Evolutionary conservation across 1,284 basidiomycete genomes (phyloP).

Genomic region (Puccinia hordei): DNA sequence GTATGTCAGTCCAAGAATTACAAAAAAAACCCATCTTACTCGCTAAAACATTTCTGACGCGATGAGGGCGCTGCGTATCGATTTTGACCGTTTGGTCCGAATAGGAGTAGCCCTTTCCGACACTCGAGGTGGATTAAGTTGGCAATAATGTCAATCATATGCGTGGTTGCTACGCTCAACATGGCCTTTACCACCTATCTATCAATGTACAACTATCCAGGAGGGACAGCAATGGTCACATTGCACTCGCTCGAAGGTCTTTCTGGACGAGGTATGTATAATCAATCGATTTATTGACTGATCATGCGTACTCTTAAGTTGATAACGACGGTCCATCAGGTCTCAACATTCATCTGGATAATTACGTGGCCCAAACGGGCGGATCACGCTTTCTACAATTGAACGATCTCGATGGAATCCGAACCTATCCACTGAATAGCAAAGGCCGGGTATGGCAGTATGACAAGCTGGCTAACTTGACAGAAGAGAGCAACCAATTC

Average conservation of each 20-base stretch:
- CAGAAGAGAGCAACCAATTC: neutral
- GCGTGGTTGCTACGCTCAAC: conserved; percentile 62
- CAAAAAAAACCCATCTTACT: no score
- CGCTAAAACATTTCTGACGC: no score
- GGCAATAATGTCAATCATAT: conserved; percentile 54
- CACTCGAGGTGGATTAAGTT: conserved; percentile 35
- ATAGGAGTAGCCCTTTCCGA: conserved; percentile 2
- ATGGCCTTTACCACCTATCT: conserved; percentile 66
- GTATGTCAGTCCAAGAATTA: conserved; percentile 65
- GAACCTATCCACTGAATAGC: neutral
- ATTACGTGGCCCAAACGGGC: conserved; percentile 35
- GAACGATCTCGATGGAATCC: conserved; percentile 10
- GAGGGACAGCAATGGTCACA: conserved; percentile 71
- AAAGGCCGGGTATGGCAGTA: neutral
- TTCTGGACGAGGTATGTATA: neutral
- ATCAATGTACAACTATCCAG: conserved; percentile 83
- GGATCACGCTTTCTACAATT: conserved; percentile 43
- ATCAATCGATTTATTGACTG: neutral
- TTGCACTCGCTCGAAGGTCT: conserved; percentile 64
- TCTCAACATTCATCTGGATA: conserved; percentile 25
- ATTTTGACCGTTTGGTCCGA: conserved; percentile 28
- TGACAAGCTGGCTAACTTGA: conserved; percentile 13
- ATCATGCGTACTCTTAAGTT: neutral
- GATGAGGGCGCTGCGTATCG: neutral
- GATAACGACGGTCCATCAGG: neutral